phyloP scores from a whole-genome alignment of 2,329 filamentous ascomycete genomes.

The Pseudogymnoascus sp. region DNA sequence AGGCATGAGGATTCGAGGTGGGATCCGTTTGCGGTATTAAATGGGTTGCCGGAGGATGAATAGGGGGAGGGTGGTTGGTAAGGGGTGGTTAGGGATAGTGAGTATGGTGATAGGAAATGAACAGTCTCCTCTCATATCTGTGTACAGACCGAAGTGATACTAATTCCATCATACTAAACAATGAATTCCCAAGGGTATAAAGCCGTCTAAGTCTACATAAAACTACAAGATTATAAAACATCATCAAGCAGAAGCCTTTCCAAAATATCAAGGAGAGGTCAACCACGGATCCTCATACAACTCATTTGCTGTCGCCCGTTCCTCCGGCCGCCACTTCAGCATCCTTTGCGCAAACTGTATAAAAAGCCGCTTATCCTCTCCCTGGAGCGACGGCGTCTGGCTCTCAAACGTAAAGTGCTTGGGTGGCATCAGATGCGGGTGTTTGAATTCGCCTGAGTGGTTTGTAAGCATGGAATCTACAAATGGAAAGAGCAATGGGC shows the following conservation, averaged over 20 bases:
- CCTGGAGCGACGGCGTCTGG: slow-evolving; percentile 22
- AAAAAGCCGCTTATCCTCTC: slow-evolving; percentile 27
- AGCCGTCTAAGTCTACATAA: neutral
- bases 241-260: neutral
- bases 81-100: neutral
- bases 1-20: slow-evolving; percentile 39
- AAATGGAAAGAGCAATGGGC: neutral
- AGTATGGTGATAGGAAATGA: neutral
- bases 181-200: neutral
- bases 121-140: neutral
- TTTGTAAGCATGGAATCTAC: neutral
- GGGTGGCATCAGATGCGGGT: neutral
- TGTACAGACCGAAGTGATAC: neutral
- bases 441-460: neutral
- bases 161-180: neutral
- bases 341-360: slow-evolving; percentile 26
- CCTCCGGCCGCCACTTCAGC: slow-evolving; percentile 28
- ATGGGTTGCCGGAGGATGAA: slow-evolving; percentile 2
- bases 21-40: slow-evolving; percentile 46
- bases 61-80: neutral
- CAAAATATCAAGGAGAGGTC: neutral
- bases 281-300: slow-evolving; percentile 27
- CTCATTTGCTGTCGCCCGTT: slow-evolving; percentile 27
- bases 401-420: slow-evolving; percentile 10
- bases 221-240: neutral